Evolutionary conservation across 192 early-diverging fungal species (phyloP).

Genomic region (Podila verticillata): DNA sequence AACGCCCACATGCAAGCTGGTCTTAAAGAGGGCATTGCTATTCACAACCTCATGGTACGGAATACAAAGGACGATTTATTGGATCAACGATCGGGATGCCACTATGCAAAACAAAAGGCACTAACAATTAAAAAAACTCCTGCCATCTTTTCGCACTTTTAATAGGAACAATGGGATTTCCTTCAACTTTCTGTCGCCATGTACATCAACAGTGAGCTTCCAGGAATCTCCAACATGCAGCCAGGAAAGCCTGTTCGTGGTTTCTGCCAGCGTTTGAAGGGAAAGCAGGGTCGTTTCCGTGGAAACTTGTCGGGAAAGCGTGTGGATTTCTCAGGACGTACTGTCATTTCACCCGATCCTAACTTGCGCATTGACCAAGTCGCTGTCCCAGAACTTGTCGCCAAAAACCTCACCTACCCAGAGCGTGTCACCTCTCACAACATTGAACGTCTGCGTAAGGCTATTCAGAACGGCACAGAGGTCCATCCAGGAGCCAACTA

Average conservation of each 20-base stretch:
- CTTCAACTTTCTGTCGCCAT: constrained; percentile 92
- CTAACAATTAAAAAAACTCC: no score
- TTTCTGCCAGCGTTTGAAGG: constrained; percentile 96
- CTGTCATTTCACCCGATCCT: constrained; percentile 99
- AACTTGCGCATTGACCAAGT: constrained; percentile 96
- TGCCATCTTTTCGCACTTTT: not conserved
- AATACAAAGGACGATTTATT: not conserved
- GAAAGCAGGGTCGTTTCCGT: constrained; percentile 98
- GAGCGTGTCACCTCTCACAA: constrained; percentile 94
- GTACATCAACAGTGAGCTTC: constrained; percentile 97
- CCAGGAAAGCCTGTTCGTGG: constrained; percentile 80
- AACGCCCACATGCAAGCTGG: constrained; percentile 81
- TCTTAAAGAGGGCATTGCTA: constrained; percentile 69
- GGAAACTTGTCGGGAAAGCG: constrained; percentile 99
- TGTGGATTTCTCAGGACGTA: constrained; percentile 98
- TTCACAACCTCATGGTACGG: constrained; percentile 72
- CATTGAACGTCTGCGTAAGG: constrained; percentile 77
- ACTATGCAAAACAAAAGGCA: not conserved
- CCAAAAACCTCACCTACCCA: constrained; percentile 94
- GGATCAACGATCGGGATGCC: not conserved
- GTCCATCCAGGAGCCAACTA: constrained; percentile 94
- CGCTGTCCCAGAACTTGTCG: constrained; percentile 91
- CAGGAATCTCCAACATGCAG: constrained; percentile 80
- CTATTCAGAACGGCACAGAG: constrained; percentile 88
- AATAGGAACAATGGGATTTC: constrained; percentile 96